These are phyloP conservation scores for Filosporella fistucella DNA, from an alignment of 495 filamentous ascomycete genomes.

Conservation along the genomic window DNA sequence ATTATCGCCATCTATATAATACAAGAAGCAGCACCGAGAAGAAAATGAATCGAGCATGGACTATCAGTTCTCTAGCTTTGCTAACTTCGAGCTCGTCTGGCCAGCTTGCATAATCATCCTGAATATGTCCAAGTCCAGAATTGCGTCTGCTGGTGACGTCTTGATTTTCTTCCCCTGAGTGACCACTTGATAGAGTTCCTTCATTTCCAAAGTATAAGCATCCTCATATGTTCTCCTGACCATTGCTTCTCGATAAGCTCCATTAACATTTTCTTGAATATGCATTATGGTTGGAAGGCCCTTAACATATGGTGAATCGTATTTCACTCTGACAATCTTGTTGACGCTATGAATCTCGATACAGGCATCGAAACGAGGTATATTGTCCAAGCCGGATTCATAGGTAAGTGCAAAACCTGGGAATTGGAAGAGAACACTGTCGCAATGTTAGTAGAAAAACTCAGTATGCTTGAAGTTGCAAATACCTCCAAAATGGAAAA, in stretches of 20 bases:
- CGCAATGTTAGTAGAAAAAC: neutral
- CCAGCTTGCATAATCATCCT: slow-evolving; percentile 23
- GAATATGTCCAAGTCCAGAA: slow-evolving; percentile 41
- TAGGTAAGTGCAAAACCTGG: slow-evolving; percentile 43
- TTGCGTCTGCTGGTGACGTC: slow-evolving; percentile 43
- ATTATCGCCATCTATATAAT: too few relatives aligned
- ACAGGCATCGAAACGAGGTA: slow-evolving; percentile 53
- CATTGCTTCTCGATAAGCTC: slow-evolving; percentile 30
- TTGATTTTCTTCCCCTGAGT: slow-evolving; percentile 34
- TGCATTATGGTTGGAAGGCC: slow-evolving; percentile 32
- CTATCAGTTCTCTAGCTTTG: too few relatives aligned
- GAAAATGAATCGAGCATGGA: too few relatives aligned
- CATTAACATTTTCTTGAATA: slow-evolving; percentile 37
- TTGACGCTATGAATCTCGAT: slow-evolving; percentile 44
- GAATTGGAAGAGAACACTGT: neutral
- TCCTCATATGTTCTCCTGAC: slow-evolving; percentile 43
- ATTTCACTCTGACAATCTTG: slow-evolving; percentile 43
- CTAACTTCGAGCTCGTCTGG: neutral
- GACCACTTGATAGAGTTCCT: slow-evolving; percentile 40
- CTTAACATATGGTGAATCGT: slow-evolving; percentile 48
- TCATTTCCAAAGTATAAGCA: slow-evolving; percentile 43
- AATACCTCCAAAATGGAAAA: slow-evolving; percentile 37
- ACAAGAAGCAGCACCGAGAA: too few relatives aligned
- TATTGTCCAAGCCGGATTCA: slow-evolving; percentile 46
- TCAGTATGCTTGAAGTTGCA: slow-evolving; percentile 32